Evolutionary conservation across 805 yeast species (phyloP), one percentile per base, ranked within the genome.

Genomic region (Maudiozyma serrabonitensis): DNA sequence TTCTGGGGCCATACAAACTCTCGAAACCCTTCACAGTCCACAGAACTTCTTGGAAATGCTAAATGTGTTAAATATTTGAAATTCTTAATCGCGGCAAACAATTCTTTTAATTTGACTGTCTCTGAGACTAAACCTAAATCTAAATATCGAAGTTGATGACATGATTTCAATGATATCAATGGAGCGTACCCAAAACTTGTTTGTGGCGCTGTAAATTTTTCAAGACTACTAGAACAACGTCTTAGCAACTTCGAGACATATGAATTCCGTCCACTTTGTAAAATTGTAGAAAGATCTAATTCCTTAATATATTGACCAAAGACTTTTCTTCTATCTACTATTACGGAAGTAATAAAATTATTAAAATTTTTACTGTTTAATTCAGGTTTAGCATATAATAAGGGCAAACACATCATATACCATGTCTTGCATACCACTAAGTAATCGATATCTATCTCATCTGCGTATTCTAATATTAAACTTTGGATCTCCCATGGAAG

Each of bases 161-260:
- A 93, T 41, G 81, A 72, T 50, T 86, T 76, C 43, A 93, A 71
- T 46, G 95, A 81, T n/a, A 87, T 76, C 55, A 91, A 69, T 1
- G 98, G 97, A 1, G 95, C 85, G 46, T 81, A 76, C 0, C 99
- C 99, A 70, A 93, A 91, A 69, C 95, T 84, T 32, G 97, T 83
- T 62, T 91, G 98, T 3, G 98, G 96, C 0, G 98, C 96, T 7
- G 85, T 76, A 58, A 93, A 89, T 11, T 74, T 70, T 54, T 80
- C 77, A 45, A 93, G 69, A 38, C 73, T 75, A 18, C 74, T 64
- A 8, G 89, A 77, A 48, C 96, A 86, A 40, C 96, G 74, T 58
- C 95, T 78, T 49, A 93, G 69, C 6, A 93, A 63, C 55, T 86
- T 83, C 0, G 97, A 87, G 12, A 91, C 88, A 64, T 75, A 84